Conservation (phyloP, 106 monocot species). For the Gastrodia elata region DNA sequence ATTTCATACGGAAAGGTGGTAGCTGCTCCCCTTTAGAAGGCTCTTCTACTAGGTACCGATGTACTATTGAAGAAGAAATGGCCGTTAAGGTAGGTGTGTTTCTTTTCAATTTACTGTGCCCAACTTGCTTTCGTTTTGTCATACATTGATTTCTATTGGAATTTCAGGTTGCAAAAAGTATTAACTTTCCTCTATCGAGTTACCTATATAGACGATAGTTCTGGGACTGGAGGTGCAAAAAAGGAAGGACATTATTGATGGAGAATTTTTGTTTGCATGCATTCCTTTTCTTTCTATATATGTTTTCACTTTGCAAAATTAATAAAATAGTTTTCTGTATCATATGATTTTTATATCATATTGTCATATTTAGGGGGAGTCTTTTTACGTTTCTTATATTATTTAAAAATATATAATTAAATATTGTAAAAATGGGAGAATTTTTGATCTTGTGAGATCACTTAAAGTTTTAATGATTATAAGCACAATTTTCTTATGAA, state of each 20-base stretch:
- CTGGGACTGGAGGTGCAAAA: background rate
- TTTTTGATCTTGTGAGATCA: too few relatives aligned
- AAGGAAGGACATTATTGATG: background rate
- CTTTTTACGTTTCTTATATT: too few relatives aligned
- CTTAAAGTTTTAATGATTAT: too few relatives aligned
- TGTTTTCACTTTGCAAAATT: too few relatives aligned
- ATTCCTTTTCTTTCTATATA: too few relatives aligned
- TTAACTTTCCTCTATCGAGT: conserved; percentile 78
- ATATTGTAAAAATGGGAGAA: too few relatives aligned
- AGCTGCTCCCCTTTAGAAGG: conserved; percentile 82
- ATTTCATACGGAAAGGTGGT: conserved; percentile 60
- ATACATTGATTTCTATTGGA: conserved; percentile 4
- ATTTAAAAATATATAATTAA: too few relatives aligned
- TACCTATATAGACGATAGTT: conserved; percentile 69
- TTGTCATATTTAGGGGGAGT: too few relatives aligned
- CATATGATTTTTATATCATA: too few relatives aligned
- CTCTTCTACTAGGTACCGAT: conserved; percentile 75
- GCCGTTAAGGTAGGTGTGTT: conserved; percentile 65
- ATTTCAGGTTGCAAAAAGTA: conserved; percentile 73
- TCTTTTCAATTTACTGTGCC: background rate
- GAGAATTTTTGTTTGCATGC: too few relatives aligned
- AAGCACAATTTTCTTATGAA: too few relatives aligned
- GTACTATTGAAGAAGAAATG: conserved; percentile 63
- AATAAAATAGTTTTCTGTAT: too few relatives aligned
- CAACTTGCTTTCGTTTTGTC: background rate